Base-by-base conservation (phyloP, 116 monocot species). In the Phalaenopsis hybrid region DNA sequence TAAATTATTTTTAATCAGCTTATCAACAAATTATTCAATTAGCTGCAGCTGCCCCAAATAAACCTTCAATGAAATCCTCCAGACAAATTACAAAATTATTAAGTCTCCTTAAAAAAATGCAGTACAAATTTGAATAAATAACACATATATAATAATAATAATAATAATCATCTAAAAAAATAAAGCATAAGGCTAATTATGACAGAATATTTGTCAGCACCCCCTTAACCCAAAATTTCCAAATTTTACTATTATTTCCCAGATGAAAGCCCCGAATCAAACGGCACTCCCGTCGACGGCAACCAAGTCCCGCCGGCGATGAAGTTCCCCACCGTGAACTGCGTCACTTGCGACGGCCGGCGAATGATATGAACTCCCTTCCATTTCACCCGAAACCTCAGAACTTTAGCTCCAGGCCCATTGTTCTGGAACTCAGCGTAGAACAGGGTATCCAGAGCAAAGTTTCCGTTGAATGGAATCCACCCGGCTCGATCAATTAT, bases 291-390 rank as follows among this genome's bases (percentile, higher is more conserved):
- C 17, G 90, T 81, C 0, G 81, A 37, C 37, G 85, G 89, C 44
- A 94, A 82, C 94, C 94, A 94, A 16, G 81, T 31, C 3, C 77
- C 41, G 23, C 92, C 94, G 82, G 86, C 90, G 25, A 94, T 87
- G 82, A 94, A 94, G 17, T 84, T 85, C 17, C 84, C 78, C 1
- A 89, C 94, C 0, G 87, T 89, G 76, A 92, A 94, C 80, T 83
- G 79, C 15, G 6, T 13, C 28, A 90, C 86, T 50, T 55, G 4
- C 75, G 92, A 90, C 20, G 85, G 79, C 44, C 76, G 76, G 25
- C 10, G 76, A 1, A 89, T 80, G 16, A 83, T 17, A 65, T 92
- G 94, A 65, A 86, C 90, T 0, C 92, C 94, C 25, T 83, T 83
- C 92, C 92, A 92, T 76, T 46, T 83, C 44, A 92, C 88, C 6